Conservation (phyloP, 371 early-diverging fungal genomes). For the Lichtheimia ornata region DNA sequence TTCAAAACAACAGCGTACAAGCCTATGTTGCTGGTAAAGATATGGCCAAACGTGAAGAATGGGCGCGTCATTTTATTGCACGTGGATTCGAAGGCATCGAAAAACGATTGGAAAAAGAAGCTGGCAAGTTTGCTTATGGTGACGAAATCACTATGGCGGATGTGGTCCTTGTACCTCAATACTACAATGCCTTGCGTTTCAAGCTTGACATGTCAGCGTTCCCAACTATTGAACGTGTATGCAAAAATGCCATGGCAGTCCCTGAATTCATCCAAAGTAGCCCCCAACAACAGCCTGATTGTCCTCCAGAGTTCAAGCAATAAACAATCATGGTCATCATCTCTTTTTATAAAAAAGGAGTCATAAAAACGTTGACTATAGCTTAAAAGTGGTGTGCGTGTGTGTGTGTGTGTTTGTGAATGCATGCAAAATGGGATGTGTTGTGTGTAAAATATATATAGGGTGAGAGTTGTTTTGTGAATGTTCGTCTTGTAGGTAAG, state of each 20-base stretch:
- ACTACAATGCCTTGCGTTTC: slow-evolving; percentile 75
- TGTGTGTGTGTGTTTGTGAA: not conserved
- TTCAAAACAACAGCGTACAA: slow-evolving; percentile 82
- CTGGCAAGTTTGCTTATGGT: slow-evolving; percentile 81
- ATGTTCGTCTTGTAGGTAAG: too few species aligned
- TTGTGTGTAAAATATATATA: not conserved
- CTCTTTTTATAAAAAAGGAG: not conserved
- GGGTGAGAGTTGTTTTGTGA: too few species aligned
- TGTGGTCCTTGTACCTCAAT: slow-evolving; percentile 78
- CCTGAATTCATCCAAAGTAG: slow-evolving; percentile 73
- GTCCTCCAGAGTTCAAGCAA: slow-evolving; percentile 54
- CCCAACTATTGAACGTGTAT: slow-evolving; percentile 68
- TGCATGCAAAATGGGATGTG: slow-evolving; percentile 1
- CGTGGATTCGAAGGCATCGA: slow-evolving; percentile 53
- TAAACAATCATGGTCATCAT: not conserved
- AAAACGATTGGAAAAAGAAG: slow-evolving; percentile 7
- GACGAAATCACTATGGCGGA: slow-evolving; percentile 88
- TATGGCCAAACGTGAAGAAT: slow-evolving; percentile 54
- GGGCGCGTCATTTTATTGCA: slow-evolving; percentile 62
- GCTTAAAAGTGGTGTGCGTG: too few species aligned
- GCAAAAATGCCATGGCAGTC: slow-evolving; percentile 49
- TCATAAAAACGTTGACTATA: not conserved
- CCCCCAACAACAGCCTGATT: slow-evolving; percentile 77
- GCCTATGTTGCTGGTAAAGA: slow-evolving; percentile 58
- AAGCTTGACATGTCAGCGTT: slow-evolving; percentile 74